phyloP scores from a whole-genome alignment of 768 basidiomycete genomes.

The Tylopilus subfusipes region DNA sequence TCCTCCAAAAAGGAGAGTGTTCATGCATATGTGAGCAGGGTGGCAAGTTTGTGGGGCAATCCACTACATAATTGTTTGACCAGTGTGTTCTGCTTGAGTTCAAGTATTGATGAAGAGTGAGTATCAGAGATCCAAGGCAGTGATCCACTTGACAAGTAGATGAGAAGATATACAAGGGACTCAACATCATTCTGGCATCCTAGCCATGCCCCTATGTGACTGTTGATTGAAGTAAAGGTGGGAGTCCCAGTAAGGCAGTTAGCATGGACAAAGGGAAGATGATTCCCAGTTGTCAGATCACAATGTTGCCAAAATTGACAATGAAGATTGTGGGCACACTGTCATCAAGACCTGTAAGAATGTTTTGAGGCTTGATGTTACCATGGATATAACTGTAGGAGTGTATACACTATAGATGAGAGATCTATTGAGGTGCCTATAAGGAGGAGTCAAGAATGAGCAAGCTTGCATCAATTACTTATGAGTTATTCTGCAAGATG shows the following conservation, averaged over 20 bases:
- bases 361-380: background rate
- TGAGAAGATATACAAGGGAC: no score
- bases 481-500: background rate
- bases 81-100: no score
- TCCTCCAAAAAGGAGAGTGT: background rate
- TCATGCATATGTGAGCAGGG: background rate
- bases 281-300: background rate
- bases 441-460: no score
- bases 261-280: background rate
- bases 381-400: background rate
- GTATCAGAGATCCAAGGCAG: no score
- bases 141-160: no score
- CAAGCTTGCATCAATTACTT: background rate
- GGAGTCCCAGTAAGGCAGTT: background rate
- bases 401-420: background rate
- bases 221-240: background rate
- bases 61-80: no score
- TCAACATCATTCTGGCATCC: no score
- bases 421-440: background rate
- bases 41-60: no score
- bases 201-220: no score
- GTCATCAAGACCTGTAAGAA: background rate
- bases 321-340: background rate
- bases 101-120: no score
- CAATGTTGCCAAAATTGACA: background rate